These are phyloP conservation scores for Monosporascus sp. DNA, from an alignment of 2,329 filamentous ascomycete genomes.

Conservation along the genomic window DNA sequence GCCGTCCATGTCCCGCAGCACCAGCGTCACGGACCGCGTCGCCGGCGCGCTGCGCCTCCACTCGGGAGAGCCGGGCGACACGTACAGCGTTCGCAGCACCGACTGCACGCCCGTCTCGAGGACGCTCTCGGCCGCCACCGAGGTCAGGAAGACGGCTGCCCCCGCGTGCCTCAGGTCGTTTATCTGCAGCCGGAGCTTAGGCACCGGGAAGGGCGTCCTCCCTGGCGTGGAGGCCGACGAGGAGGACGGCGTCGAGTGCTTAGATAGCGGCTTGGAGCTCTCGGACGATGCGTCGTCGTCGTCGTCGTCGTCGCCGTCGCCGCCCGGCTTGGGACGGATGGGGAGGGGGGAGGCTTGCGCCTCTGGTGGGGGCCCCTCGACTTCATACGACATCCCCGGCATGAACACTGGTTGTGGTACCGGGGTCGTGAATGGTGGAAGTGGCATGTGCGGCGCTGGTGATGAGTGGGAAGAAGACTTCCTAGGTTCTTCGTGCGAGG, in stretches of 20 bases:
- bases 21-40: constrained; percentile 81
- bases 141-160: constrained; percentile 59
- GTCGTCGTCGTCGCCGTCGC: background rate
- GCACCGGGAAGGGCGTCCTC: constrained; percentile 34
- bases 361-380: constrained; percentile 10
- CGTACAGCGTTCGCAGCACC: constrained; percentile 71
- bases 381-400: constrained; percentile 24
- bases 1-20: constrained; percentile 73
- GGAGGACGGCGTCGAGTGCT: background rate
- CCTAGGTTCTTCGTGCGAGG: constrained; percentile 5
- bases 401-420: constrained; percentile 28
- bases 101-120: constrained; percentile 58
- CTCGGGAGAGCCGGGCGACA: constrained; percentile 33
- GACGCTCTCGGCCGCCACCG: constrained; percentile 57
- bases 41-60: constrained; percentile 37
- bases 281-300: background rate
- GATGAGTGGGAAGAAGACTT: background rate
- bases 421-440: constrained; percentile 27
- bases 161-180: constrained; percentile 56
- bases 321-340: constrained; percentile 3
- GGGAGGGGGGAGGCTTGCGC: constrained; percentile 14
- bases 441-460: constrained; percentile 15
- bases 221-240: constrained; percentile 2
- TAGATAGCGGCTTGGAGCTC: background rate
- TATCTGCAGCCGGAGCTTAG: constrained; percentile 55